phyloP scores from a whole-genome alignment of 2,329 filamentous ascomycete genomes.

The Fonsecaea multimorphosa region DNA sequence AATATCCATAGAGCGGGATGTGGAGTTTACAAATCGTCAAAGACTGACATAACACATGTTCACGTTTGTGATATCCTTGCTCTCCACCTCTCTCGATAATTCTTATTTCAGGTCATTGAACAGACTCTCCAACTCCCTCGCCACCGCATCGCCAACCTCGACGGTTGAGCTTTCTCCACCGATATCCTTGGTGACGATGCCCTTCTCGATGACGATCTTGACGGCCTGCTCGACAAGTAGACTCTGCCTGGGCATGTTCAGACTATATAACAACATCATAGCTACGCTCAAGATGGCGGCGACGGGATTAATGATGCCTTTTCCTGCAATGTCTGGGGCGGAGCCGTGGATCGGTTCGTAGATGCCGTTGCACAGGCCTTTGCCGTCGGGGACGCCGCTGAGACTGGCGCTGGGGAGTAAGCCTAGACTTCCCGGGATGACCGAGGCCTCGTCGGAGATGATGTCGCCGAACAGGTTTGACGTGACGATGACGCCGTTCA shows the following conservation, averaged over 20 bases:
- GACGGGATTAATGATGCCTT: slow-evolving; percentile 90
- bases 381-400: slow-evolving; percentile 80
- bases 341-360: slow-evolving; percentile 98
- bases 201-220: slow-evolving; percentile 76
- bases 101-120: slow-evolving; percentile 54
- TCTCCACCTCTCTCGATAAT: background rate
- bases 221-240: slow-evolving; percentile 82
- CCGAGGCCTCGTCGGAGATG: slow-evolving; percentile 91
- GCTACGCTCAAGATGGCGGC: slow-evolving; percentile 89
- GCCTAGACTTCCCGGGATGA: slow-evolving; percentile 89
- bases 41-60: background rate
- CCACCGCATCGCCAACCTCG: slow-evolving; percentile 83
- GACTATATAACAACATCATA: slow-evolving; percentile 95
- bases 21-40: background rate
- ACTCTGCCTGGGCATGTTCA: slow-evolving; percentile 78
- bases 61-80: background rate
- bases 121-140: slow-evolving; percentile 72
- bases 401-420: slow-evolving; percentile 87
- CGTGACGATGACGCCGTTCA: slow-evolving; percentile 91
- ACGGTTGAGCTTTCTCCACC: slow-evolving; percentile 75
- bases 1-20: background rate
- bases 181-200: slow-evolving; percentile 81
- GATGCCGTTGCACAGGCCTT: slow-evolving; percentile 74
- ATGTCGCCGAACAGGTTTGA: slow-evolving; percentile 97
- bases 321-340: slow-evolving; percentile 89